These are phyloP conservation scores for Rhazya stricta DNA, from an alignment of 257 asterid species.

Conservation along the genomic window DNA sequence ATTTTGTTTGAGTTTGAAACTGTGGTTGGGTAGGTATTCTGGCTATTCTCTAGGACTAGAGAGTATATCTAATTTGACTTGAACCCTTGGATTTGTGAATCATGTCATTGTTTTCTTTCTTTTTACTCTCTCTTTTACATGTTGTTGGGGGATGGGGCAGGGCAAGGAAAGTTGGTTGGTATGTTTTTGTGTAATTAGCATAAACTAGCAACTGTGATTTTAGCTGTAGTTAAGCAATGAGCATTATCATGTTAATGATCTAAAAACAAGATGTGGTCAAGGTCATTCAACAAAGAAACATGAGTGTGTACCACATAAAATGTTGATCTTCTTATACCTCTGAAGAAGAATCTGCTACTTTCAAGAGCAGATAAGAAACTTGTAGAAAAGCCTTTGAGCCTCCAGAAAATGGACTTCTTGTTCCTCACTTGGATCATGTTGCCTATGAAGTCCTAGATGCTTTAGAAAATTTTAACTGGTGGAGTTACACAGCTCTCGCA, in stretches of 20 bases:
- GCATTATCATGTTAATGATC: constrained; percentile 23
- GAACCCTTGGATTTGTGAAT: background rate
- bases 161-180: background rate
- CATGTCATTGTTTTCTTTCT: background rate
- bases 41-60: background rate
- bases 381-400: constrained; percentile 75
- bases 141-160: background rate
- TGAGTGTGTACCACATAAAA: constrained; percentile 54
- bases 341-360: constrained; percentile 61
- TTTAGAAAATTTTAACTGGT: constrained; percentile 69
- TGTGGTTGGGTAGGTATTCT: background rate
- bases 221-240: constrained; percentile 43
- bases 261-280: constrained; percentile 33
- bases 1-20: background rate
- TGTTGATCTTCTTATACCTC: constrained; percentile 75
- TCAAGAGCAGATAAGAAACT: constrained; percentile 80
- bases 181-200: background rate
- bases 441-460: constrained; percentile 70
- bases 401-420: constrained; percentile 73
- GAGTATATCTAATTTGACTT: background rate
- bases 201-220: constrained; percentile 29
- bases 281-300: constrained; percentile 35
- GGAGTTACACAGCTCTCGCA: constrained; percentile 76
- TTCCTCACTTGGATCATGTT: constrained; percentile 56
- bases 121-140: background rate